Base-by-base conservation (phyloP, 2,329 filamentous ascomycete genomes). In the Pestalotiopsis sp. region DNA sequence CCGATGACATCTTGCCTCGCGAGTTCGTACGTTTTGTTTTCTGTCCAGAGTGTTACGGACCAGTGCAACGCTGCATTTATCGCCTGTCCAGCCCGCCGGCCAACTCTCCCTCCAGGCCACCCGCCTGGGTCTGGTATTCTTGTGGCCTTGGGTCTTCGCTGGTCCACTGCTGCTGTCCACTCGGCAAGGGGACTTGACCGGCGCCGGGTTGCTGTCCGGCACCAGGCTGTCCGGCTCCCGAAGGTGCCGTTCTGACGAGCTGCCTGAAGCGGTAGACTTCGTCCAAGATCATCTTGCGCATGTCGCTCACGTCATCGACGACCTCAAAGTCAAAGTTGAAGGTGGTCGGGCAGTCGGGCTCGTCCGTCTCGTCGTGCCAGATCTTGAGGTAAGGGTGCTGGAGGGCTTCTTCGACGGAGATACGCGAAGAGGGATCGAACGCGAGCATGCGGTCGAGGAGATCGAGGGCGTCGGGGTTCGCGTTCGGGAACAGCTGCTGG, bases 281-380 rank as follows among this genome's bases (percentile, higher is more conserved):
- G n/a, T 95, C 92, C 69, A 98, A 86, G 73, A 99, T 99, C 93
- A 98, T 97, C 82, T 91, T 91, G 79, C 96, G 93, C 95, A 99
- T 98, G 75, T 98, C 93, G 25, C 86, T 88, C 23, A 99, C 94
- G 59, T 98, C 96, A 66, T 99, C 95, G 52, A 98, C 90, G n/a
- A 97, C 91, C 81, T 99, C 96, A 77, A 99, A 99, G 80, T 95
- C 92, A 84, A 99, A 99, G 85, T 99, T 95, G 83, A 99, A 99
- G 20, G 94, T 95, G 17, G 92, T 93, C 0, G 95, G 95, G 84
- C 95, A 98, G 72, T 91, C 89, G 23, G 96, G 96, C 85, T 99
- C 96, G 82, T 99, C 96, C 3, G 93, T 95, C 66, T 95, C 93
- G 76, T 99, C 96, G 84, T 99, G 96, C 96, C 96, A 98, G 84